Percentiles rank a stretch among this genome's conserved stretches.
phyloP scores from a whole-genome alignment of 2,329 filamentous ascomycete genomes.

The Aspergillus sp. region DNA sequence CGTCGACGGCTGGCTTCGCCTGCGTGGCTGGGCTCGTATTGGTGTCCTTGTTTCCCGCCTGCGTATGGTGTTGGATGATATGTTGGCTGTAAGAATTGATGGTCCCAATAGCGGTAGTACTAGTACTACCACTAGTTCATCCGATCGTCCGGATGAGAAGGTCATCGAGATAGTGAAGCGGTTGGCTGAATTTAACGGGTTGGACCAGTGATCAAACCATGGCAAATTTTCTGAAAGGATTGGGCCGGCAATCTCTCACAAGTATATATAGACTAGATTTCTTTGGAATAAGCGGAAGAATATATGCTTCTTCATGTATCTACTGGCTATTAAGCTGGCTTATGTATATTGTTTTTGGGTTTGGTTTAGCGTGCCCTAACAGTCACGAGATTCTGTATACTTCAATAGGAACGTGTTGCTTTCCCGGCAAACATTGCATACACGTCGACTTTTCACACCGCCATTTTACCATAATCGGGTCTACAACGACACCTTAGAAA shows the following conservation, averaged over 20 bases:
- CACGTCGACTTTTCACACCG: too few relatives aligned
- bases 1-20: constrained; percentile 81
- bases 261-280: neutral
- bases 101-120: constrained; percentile 56
- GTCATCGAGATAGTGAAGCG: constrained; percentile 71
- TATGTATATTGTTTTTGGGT: too few relatives aligned
- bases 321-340: too few relatives aligned
- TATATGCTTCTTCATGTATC: neutral
- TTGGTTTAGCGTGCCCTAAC: too few relatives aligned
- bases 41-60: constrained; percentile 81
- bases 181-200: constrained; percentile 81
- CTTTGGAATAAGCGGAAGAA: neutral
- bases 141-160: constrained; percentile 15
- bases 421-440: too few relatives aligned
- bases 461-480: too few relatives aligned
- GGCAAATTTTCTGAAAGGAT: too few relatives aligned
- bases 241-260: neutral
- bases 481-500: too few relatives aligned
- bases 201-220: constrained; percentile 49
- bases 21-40: constrained; percentile 90
- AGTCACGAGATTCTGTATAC: too few relatives aligned
- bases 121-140: constrained; percentile 13
- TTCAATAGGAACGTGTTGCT: too few relatives aligned
- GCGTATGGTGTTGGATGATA: constrained; percentile 76
- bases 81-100: constrained; percentile 74